Evolutionary conservation across 768 basidiomycete species (phyloP), one percentile per base, ranked within the genome.

Genomic region (Boletus rubescentipes): DNA sequence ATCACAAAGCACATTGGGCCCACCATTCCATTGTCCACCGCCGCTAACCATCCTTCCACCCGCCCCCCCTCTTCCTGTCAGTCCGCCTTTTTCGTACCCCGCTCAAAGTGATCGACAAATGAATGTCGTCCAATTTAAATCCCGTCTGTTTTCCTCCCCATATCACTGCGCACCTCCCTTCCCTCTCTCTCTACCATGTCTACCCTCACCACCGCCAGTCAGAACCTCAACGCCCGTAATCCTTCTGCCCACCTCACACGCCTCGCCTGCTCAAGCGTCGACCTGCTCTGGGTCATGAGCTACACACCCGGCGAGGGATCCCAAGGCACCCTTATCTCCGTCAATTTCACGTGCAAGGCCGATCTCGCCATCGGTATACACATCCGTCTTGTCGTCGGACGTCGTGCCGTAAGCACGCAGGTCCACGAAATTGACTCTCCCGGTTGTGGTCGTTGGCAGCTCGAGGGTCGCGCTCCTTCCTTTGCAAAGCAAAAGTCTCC

Each of bases 311-410:
- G 76, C 18, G 80, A 86, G 65, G 91, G 90, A 53, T 77, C 79
- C 57, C 70, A 77, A 20, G 86, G 85, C 51, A 77, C 81, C 0
- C 82, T 79, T 46, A 80, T 93, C 64, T 76, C 81, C 34, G 83
- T 88, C 58, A 74, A 78, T 10, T 80, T 82, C 50, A 69, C 77
- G 7, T 70, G 70, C 51, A 65, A 60, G 30, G 49, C 59, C 4
- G 65, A 65, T 12, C 48, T 62, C 0, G 59, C 59, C 4, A 1
- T 61, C 3, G 69, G 59, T 2, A 77, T 88, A 35, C 84, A 79
- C 54, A 80, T 92, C 21, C 83, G 91, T 47, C 82, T 93, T 58
- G 83, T 92, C 61, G 76, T 93, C 58, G 91, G 86, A 30, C 69
- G 76, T 54, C 83, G 80, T 57, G 81, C 89, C 3, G 78, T 93